A percentile compares a stretch with the other conserved stretches of the same genome.
These are phyloP conservation scores for Nakazawaea wyomingensis DNA, from an alignment of 805 yeast genomes.

Conservation along the genomic window DNA sequence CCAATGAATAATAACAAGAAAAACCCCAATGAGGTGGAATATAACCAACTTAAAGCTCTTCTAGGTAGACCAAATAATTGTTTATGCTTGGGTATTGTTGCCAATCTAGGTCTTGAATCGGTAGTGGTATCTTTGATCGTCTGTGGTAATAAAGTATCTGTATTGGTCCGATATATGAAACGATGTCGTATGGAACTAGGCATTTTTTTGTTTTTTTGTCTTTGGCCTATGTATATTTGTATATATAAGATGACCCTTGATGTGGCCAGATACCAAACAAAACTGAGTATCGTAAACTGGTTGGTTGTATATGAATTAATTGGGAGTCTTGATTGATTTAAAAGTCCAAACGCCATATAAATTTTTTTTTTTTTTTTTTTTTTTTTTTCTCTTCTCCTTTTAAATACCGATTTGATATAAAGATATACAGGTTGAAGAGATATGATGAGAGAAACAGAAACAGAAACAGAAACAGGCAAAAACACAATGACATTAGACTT, in stretches of 20 bases:
- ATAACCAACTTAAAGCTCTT: conserved; percentile 32
- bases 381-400: no score
- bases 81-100: conserved; percentile 7
- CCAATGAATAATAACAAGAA: conserved; percentile 42
- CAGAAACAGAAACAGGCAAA: no score
- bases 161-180: conserved; percentile 4
- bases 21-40: conserved; percentile 38
- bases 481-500: conserved; percentile 3
- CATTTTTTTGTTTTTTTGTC: not conserved
- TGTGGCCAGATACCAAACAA: no score
- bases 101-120: not conserved
- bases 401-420: no score
- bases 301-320: no score
- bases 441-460: no score
- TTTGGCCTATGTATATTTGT: not conserved
- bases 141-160: conserved; percentile 6
- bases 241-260: no score
- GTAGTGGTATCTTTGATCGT: conserved; percentile 3
- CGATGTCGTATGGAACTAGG: conserved; percentile 7
- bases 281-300: no score
- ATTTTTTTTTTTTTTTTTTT: no score
- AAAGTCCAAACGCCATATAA: no score
- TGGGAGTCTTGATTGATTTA: no score
- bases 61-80: conserved; percentile 16
- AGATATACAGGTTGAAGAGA: no score